Evolutionary conservation across 441 rosid species (phyloP), one percentile per base, ranked within the genome.

Genomic region (Populus hybrid): DNA sequence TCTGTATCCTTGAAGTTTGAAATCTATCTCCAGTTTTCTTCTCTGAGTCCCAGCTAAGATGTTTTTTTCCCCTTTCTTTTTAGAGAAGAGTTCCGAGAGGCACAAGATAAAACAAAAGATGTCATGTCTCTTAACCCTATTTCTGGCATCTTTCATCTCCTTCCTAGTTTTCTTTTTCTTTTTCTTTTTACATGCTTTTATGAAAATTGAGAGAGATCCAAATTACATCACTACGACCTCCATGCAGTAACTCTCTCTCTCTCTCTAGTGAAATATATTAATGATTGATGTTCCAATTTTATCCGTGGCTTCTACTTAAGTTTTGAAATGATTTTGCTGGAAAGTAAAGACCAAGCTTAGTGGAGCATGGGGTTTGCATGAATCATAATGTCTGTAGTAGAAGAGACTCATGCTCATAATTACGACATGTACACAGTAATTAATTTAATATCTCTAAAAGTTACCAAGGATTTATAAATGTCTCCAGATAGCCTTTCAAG

Each of bases 401-500:
- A 65, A 76, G 59, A 67, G 78, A 81, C 80, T 69, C 85, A 28
- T 26, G 76, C 84, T 87, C 32, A 30, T 30, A 34, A 90, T 82
- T 81, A 77, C 46, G 64, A 12, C 40, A 59, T 59, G 23, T 18
- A 61, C 18, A 53, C 73, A 42, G 50, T 42, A 30, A 30, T 28
- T 67, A 12, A 1, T 5, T 18, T 28, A 30, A 3, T 30, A 30
- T 72, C 80, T 69, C 16, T 68, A 57, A 84, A 83, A 82, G 82
- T 81, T 71, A 34, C 71, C 32, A 69, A 77, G 78, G 32, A 30
- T 53, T 18, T n/a, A 6, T 64, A 69, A 35, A 21, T 68, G 69
- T 79, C 71, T 77, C 36, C 91, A 96, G 99, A 90, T 96, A 84
- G 93, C 98, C 53, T 94, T 96, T 72, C 92, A 90, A 82, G 91